A percentile compares a stretch with the other conserved stretches of the same genome.
These are phyloP conservation scores for Mrakia gelida DNA, from an alignment of 768 basidiomycete genomes.

Conservation along the genomic window DNA sequence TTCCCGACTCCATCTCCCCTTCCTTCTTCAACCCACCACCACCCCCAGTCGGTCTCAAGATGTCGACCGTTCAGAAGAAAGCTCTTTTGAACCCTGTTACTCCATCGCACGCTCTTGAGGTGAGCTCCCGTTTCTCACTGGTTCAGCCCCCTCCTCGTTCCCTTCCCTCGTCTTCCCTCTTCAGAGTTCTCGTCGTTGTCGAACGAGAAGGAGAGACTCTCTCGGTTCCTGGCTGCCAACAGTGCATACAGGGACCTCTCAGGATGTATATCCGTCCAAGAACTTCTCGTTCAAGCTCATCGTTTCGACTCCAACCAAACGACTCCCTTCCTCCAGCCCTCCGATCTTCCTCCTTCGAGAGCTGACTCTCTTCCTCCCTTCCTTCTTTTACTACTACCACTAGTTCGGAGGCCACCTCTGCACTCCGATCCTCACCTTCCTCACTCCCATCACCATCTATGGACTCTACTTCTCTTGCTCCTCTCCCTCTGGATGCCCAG, in stretches of 20 bases:
- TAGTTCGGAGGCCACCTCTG: constrained; percentile 44
- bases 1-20: neutral
- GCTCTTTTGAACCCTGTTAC: constrained; percentile 18
- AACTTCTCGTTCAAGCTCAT: too few relatives aligned
- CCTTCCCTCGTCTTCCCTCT: neutral
- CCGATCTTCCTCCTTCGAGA: neutral
- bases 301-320: too few relatives aligned
- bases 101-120: constrained; percentile 26
- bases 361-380: neutral
- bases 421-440: constrained; percentile 36
- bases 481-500: constrained; percentile 42
- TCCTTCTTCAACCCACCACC: neutral
- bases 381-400: neutral
- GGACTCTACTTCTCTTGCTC: constrained; percentile 42
- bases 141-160: neutral
- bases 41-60: neutral
- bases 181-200: neutral
- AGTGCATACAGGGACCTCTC: too few relatives aligned
- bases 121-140: neutral
- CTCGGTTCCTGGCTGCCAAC: neutral
- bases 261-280: too few relatives aligned
- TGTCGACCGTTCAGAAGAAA: neutral
- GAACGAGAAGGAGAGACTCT: neutral
- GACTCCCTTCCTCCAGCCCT: too few relatives aligned
- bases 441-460: constrained; percentile 40